Evolutionary conservation across 495 filamentous ascomycete species (phyloP).

Genomic region (Opeltia flavorubescens): DNA sequence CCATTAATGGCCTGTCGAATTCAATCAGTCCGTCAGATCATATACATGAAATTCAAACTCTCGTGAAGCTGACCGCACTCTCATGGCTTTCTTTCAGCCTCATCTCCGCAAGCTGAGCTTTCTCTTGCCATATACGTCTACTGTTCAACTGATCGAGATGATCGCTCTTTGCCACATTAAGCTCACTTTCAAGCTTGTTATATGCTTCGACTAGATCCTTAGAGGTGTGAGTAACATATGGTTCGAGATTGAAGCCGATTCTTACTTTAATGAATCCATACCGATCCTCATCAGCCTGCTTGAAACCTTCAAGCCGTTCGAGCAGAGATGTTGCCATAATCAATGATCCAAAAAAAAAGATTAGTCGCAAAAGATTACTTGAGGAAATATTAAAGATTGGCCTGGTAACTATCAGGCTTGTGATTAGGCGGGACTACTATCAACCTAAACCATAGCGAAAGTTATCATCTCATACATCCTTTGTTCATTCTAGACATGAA

Average conservation of each 20-base stretch:
- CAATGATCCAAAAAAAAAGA: no score
- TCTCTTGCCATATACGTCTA: background rate
- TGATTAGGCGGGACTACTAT: no score
- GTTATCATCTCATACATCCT: no score
- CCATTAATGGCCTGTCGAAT: conserved; percentile 36
- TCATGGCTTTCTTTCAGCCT: background rate
- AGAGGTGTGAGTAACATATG: background rate
- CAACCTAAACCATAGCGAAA: no score
- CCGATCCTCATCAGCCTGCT: background rate
- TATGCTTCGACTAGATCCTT: background rate
- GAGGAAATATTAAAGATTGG: no score
- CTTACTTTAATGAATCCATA: background rate
- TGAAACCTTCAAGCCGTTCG: background rate
- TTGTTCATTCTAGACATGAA: no score
- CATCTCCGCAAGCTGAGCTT: background rate
- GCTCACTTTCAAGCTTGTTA: background rate
- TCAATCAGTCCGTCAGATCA: background rate
- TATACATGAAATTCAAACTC: no score
- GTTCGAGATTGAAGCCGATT: background rate
- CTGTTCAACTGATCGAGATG: background rate
- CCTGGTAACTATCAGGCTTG: no score
- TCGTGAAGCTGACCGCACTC: background rate
- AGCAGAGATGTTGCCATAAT: background rate
- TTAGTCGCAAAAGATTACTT: no score
- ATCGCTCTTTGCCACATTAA: background rate